Evolutionary conservation across 225 moss, liverwort and hornwort species (phyloP), one percentile per base, ranked within the genome.

Genomic region (Climacium dendroides): DNA sequence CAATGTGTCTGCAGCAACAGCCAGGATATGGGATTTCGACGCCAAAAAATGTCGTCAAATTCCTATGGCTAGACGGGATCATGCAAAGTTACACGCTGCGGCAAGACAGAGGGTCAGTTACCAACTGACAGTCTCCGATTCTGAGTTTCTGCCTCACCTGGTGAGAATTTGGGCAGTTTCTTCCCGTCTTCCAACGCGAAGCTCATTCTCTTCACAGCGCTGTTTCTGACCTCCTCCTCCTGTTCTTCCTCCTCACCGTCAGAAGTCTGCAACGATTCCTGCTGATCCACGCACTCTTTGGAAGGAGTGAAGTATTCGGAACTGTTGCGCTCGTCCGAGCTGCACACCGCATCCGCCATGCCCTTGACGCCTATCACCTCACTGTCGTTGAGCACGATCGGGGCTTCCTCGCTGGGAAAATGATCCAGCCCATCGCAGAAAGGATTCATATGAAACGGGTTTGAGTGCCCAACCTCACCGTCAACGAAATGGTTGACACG

Each of bases 131-230:
- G 63, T 12, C 3, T 17, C 29, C 20, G 16, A 9, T 52, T 4
- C 35, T 34, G 28, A 60, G 6, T 10, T n/a, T 28, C 74, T 55
- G 35, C 18, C 72, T 84, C 75, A 94, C 94, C 94, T 90, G 91
- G 83, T 34, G 90, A 87, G 24, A 92, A 90, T 79, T 92, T 91
- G 7, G 92, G 94, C 60, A 94, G 43, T 57, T 90, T 65, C 87
- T 90, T 92, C 63, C 92, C 94, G 48, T 88, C 90, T 76, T 90
- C 82, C 29, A 94, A 32, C 4, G 89, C 94, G 64, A 94, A 92
- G 89, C 92, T 94, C 91, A 94, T 92, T 50, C 91, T 87, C 91
- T 92, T 94, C 54, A 91, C 92, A 35, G 90, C 84, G 54, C 87
- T 91, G 75, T 83, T 88, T 67, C 86, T 45, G 0, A 82, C 52